Evolutionary conservation across 352 stramenopile species (phyloP).

Genomic region (Phytophthora pluvialis): DNA sequence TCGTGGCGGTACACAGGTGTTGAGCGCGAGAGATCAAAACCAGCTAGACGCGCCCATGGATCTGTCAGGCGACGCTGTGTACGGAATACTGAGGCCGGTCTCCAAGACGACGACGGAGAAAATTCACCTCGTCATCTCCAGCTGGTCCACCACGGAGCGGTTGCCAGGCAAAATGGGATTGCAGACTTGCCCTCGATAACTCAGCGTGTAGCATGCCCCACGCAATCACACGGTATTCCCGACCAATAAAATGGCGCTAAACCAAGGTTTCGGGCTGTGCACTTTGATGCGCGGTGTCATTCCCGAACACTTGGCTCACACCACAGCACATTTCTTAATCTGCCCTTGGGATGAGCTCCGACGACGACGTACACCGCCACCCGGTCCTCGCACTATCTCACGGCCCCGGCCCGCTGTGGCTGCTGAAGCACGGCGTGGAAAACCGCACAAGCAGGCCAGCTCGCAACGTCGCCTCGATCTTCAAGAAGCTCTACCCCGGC

Average conservation of each 20-base stretch:
- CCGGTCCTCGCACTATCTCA: slow-evolving; percentile 64
- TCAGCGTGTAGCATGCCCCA: not conserved
- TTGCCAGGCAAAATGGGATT: not conserved
- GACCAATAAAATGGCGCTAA: slow-evolving; percentile 31
- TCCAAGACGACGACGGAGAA: slow-evolving; percentile 47
- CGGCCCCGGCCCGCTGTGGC: slow-evolving; percentile 63
- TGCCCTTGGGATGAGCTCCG: slow-evolving; percentile 14
- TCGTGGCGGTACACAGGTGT: slow-evolving; percentile 4
- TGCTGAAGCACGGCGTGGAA: slow-evolving; percentile 59
- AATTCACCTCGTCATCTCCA: slow-evolving; percentile 30
- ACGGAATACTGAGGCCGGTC: slow-evolving; percentile 38
- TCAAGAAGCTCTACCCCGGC: slow-evolving; percentile 56
- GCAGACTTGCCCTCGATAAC: slow-evolving; percentile 19
- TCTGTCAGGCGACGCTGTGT: slow-evolving; percentile 53
- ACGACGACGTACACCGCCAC: slow-evolving; percentile 32
- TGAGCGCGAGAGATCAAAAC: slow-evolving; percentile 8
- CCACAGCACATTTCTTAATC: not conserved
- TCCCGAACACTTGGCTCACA: slow-evolving; percentile 1
- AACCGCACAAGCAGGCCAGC: slow-evolving; percentile 42
- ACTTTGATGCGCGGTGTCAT: slow-evolving; percentile 14
- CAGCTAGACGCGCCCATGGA: slow-evolving; percentile 32
- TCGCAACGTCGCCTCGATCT: slow-evolving; percentile 50
- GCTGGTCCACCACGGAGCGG: not conserved
- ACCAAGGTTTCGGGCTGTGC: slow-evolving; percentile 7
- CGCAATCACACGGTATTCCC: slow-evolving; percentile 23